phyloP scores from a whole-genome alignment of 495 filamentous ascomycete genomes.

The Penicillium simplicissimum region DNA sequence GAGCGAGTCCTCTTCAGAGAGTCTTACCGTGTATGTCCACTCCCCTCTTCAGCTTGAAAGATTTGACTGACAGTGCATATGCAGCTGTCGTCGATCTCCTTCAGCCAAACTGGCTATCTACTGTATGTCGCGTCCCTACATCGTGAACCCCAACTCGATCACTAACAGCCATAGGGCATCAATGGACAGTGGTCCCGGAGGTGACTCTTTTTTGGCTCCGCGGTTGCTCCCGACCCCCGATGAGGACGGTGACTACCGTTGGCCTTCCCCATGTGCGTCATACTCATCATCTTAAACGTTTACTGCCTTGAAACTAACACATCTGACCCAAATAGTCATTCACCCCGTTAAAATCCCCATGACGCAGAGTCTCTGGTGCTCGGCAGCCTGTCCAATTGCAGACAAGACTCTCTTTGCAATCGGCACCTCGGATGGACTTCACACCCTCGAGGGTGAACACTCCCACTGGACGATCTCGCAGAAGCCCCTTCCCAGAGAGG shows the following conservation, averaged over 20 bases:
- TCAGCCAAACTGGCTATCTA: conserved; percentile 42
- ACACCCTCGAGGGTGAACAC: conserved; percentile 34
- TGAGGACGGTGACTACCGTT: conserved; percentile 36
- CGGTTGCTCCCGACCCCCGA: conserved; percentile 40
- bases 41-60: not conserved
- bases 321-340: conserved; percentile 17
- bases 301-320: not conserved
- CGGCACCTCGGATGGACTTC: conserved; percentile 44
- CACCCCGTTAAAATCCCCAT: conserved; percentile 35
- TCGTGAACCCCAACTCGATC: too few relatives aligned
- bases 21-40: conserved; percentile 32
- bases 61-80: conserved; percentile 9
- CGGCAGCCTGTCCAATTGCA: conserved; percentile 35
- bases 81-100: conserved; percentile 42
- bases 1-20: conserved; percentile 40
- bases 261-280: conserved; percentile 33
- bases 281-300: not conserved
- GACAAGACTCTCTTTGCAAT: conserved; percentile 39
- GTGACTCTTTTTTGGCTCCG: conserved; percentile 39
- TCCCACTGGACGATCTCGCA: conserved; percentile 38
- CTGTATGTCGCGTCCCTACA: conserved; percentile 28
- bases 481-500: conserved; percentile 32
- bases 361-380: conserved; percentile 38
- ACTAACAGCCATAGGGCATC: conserved; percentile 35
- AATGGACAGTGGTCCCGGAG: conserved; percentile 41